These are phyloP conservation scores for Telfairia occidentalis DNA, from an alignment of 331 rosid genomes.

Conservation along the genomic window DNA sequence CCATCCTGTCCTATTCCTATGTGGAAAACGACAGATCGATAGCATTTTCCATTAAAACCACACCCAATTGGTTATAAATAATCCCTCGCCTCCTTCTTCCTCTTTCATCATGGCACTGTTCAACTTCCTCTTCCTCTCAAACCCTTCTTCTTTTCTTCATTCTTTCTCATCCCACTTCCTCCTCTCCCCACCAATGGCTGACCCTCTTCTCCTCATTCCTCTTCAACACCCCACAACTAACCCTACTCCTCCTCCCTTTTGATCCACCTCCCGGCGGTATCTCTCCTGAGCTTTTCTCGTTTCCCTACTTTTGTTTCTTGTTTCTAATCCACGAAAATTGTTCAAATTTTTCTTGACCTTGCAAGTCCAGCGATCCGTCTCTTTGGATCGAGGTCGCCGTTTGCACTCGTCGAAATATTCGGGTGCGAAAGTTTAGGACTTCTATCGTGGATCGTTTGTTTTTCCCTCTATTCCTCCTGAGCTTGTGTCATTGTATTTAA, in stretches of 20 bases:
- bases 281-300: constrained; percentile 87
- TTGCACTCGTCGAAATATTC: neutral
- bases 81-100: neutral
- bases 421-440: neutral
- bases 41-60: constrained; percentile 30
- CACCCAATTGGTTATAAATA: constrained; percentile 29
- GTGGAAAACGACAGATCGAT: constrained; percentile 56
- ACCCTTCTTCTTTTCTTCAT: neutral
- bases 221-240: neutral
- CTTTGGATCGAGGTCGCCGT: neutral
- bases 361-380: constrained; percentile 41
- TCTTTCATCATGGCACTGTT: constrained; percentile 20
- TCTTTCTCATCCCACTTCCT: neutral
- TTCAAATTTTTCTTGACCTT: constrained; percentile 95
- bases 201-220: neutral
- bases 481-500: neutral
- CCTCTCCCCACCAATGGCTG: constrained; percentile 20
- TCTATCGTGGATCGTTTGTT: neutral
- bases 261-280: constrained; percentile 46
- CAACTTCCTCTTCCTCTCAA: constrained; percentile 5
- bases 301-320: neutral
- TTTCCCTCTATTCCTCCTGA: constrained; percentile 19
- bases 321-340: constrained; percentile 17
- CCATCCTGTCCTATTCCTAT: constrained; percentile 36
- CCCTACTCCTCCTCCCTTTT: constrained; percentile 6